Evolutionary conservation across 306 rosid species (phyloP).

Genomic region (Heteromeles arbutifolia): DNA sequence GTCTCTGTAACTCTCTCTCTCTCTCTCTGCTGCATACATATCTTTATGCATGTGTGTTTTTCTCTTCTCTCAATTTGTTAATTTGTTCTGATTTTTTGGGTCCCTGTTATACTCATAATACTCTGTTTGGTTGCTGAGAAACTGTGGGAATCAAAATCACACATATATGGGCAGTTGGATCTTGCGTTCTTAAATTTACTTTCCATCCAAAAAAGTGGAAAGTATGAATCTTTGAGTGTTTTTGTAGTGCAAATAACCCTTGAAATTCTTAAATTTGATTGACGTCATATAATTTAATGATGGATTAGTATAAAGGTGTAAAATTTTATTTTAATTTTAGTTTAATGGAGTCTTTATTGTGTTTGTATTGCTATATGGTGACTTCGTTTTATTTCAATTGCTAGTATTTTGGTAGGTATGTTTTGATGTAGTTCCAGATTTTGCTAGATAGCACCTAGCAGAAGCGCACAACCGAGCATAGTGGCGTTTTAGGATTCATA

Average conservation of each 20-base stretch:
- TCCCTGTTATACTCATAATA: not conserved
- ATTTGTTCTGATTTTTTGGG: not conserved
- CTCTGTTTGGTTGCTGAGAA: constrained; percentile 8
- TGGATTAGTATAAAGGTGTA: not conserved
- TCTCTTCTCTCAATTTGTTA: not conserved
- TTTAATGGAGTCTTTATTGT: not conserved
- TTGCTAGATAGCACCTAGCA: not conserved
- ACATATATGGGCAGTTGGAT: not conserved
- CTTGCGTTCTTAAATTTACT: not conserved
- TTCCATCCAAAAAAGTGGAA: not conserved
- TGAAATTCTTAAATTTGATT: not conserved
- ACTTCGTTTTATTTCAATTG: not conserved
- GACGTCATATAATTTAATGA: not conserved
- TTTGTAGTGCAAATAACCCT: not conserved
- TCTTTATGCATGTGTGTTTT: not conserved
- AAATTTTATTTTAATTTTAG: not conserved
- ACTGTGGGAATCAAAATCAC: not conserved
- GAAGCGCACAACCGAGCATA: no score
- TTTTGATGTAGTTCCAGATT: not conserved
- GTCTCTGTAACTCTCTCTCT: constrained; percentile 39
- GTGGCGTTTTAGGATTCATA: no score
- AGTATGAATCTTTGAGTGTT: not conserved
- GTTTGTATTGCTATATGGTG: not conserved
- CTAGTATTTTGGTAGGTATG: not conserved
- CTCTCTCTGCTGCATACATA: not conserved